Evolutionary conservation across 805 yeast genomes (phyloP).

Genomic region (Sporopachydermia lactativora): DNA sequence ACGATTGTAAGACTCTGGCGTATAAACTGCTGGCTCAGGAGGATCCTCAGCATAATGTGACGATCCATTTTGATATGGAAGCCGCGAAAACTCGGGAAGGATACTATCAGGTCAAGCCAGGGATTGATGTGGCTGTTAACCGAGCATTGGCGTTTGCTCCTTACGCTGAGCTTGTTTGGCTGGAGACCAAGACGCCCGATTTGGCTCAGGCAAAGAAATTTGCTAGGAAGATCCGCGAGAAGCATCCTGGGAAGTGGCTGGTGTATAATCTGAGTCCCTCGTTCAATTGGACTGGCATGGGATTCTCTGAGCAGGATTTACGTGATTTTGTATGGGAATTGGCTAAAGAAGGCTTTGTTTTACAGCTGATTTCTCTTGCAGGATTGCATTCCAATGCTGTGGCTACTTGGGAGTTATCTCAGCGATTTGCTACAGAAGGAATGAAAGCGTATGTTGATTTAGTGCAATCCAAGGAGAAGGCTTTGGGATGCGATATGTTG

Average conservation of each 20-base stretch:
- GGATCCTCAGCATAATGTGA: constrained; percentile 15
- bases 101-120: constrained; percentile 32
- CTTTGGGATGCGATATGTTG: constrained; percentile 33
- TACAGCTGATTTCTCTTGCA: constrained; percentile 47
- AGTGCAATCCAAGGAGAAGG: constrained; percentile 34
- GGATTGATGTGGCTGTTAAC: constrained; percentile 39
- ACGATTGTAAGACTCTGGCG: constrained; percentile 12
- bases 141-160: constrained; percentile 43
- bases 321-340: constrained; percentile 36
- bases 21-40: constrained; percentile 13
- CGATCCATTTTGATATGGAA: constrained; percentile 41
- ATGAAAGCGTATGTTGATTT: constrained; percentile 44
- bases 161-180: constrained; percentile 45
- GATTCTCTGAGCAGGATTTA: constrained; percentile 32
- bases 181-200: constrained; percentile 48
- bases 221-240: constrained; percentile 30
- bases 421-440: constrained; percentile 34
- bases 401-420: constrained; percentile 36
- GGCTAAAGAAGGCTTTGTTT: constrained; percentile 40
- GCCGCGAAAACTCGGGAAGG: constrained; percentile 47
- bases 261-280: constrained; percentile 50
- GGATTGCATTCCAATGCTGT: constrained; percentile 42
- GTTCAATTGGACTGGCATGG: constrained; percentile 47
- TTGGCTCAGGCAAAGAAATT: constrained; percentile 33
- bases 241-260: constrained; percentile 37